Base-by-base conservation (phyloP, 768 basidiomycete species). In the Boletus barrowsii region DNA sequence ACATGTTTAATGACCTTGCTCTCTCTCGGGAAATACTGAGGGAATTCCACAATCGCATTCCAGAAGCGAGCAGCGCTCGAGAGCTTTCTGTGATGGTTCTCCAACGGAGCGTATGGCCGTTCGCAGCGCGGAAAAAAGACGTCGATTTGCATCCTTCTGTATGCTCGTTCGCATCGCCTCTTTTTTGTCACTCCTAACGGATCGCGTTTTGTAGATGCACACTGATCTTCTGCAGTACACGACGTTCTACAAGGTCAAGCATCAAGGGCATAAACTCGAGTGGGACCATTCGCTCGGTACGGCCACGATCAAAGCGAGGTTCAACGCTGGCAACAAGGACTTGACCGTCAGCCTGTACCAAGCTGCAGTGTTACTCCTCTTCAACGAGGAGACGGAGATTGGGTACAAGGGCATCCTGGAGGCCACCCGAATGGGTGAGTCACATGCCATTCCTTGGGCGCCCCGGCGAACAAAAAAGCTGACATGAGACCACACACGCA, bases 1-100 rank as follows among this genome's bases (percentile, higher is more conserved):
- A 92, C 39, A 96, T 98, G 96, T 96, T 98, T 75, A 93, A 86
- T 56, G 94, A 96, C 64, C 74, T 96, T 4, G 81, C 83, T 0
- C 73, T 92, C 17, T 95, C 92, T 1, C 71, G 83, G 48, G 92
- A 95, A 53, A 66, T 83, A 20, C 82, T 92, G 79, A 66, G 69
- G 0, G 87, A 87, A 56, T 90, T 84, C 70, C 79, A 84, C 53
- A 63, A 72, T 26, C 77, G 80, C 60, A 61, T 79, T 35, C 45
- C 68, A 10, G 60, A 70, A 49, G 67, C 72, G 26, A 76, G 68
- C 53, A 54, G 72, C 0, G 76, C 74, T 6, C 75, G 73, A 53
- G 84, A 79, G 57, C 72, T 94, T 35, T 80, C 77, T 33, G 89
- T 86, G 13, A 87, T 90, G 82, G 85, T 96, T 10, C 77, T 97